A percentile compares a stretch with the other conserved stretches of the same genome.
Conservation (phyloP, 192 early-diverging fungal species). For the Gaertneriomyces sp. region DNA sequence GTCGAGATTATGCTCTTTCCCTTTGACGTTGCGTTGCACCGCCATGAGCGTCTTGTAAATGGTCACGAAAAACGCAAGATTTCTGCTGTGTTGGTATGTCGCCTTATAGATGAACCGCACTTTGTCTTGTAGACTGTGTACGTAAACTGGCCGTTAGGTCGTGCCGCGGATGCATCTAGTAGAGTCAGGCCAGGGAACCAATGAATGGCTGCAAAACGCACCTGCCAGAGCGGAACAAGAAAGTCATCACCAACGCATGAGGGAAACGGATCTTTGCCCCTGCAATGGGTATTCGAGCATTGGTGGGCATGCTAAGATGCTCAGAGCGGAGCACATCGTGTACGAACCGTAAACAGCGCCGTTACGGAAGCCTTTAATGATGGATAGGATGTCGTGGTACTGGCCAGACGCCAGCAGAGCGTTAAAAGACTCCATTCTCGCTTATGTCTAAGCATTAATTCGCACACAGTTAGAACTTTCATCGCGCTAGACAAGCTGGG, state of each 20-base stretch:
- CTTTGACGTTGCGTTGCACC: conserved; percentile 64
- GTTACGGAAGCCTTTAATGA: conserved; percentile 90
- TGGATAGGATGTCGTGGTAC: conserved; percentile 75
- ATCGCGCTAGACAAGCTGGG: too few species aligned
- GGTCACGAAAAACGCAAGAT: conserved; percentile 86
- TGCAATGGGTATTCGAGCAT: neutral
- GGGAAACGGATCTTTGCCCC: conserved; percentile 90
- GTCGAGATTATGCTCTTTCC: conserved; percentile 72
- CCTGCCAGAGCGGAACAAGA: conserved; percentile 86
- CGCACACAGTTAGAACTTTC: too few species aligned
- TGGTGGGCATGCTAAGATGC: neutral
- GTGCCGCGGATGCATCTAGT: too few species aligned
- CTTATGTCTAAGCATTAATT: too few species aligned
- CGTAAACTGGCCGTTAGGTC: neutral
- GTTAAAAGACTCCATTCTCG: conserved; percentile 19
- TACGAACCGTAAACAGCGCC: conserved; percentile 85
- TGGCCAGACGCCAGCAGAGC: conserved; percentile 26
- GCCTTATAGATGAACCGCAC: conserved; percentile 71
- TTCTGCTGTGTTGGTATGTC: conserved; percentile 83
- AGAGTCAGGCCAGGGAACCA: too few species aligned
- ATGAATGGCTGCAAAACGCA: conserved; percentile 31
- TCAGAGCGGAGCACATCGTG: neutral
- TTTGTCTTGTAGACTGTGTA: conserved; percentile 70
- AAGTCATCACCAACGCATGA: conserved; percentile 95
- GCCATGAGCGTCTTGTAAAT: conserved; percentile 93